Evolutionary conservation across 2,329 filamentous ascomycete species (phyloP), one percentile per base, ranked within the genome.

Genomic region (Clonostachys sp.): DNA sequence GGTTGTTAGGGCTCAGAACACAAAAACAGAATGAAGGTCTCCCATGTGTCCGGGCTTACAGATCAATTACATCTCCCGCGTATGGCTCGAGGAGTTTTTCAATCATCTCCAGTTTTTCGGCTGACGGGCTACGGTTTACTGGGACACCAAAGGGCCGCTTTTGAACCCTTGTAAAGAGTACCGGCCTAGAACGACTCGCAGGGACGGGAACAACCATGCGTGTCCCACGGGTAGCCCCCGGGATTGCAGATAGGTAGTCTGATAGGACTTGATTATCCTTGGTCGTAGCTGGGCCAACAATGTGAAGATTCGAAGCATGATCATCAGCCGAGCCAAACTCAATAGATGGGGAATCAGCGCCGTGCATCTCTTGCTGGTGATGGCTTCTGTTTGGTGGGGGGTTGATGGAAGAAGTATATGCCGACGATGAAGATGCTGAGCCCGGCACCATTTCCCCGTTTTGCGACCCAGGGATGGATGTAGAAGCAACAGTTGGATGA

Each of bases 221-320:
- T 3, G 59, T 64, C 13, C 53, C 58, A 24, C 59, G 53, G 2
- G 57, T 55, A 5, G 59, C 55, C 10, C 57, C 63, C 1, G 56
- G 60, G 33, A 66, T 62, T 6, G 58, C 56, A 6, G 64, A 64
- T 49, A 83, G 72, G 48, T 81, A 81, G 45, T 79, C 74, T n/a
- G 80, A 75, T 42, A 84, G 67, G 12, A 84, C 71, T 46, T 83
- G 79, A 2, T 76, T 80, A 62, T 84, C 81, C 44, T 76, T 76
- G 6, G 78, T 80, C 6, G 78, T 72, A 6, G 79, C 77, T 0
- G 80, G 80, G 0, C 81, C 79, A 45, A 84, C 73, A 49, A 84
- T 81, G 53, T 81, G 75, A 4, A 72, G 67, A 50, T 70, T 73
- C 10, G 61, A 58, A 24, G 71, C 62, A 47, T 64, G 62, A 45